Base-by-base conservation (phyloP, 495 filamentous ascomycete genomes). In the Penicillium nucicola region DNA sequence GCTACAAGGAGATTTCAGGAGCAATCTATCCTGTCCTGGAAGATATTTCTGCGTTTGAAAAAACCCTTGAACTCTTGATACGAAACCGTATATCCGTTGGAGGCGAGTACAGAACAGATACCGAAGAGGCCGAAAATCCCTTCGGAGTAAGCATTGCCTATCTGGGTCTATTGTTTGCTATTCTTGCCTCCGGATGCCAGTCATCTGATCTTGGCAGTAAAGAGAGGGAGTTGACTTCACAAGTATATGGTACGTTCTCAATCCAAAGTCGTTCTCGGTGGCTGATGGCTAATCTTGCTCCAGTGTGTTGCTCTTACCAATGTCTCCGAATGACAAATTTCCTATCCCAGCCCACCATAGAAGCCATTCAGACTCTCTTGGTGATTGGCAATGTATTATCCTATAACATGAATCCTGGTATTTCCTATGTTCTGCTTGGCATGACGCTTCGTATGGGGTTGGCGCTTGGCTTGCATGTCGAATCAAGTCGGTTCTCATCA, bases 1-100 rank as follows among this genome's bases (percentile, higher is more conserved):
- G 79, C 30, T 95, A 92, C 64, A 84, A 85, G 57, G 87, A 95
- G 56, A 88, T 88, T 4, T 80, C 88, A 1, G 86, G 89, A n/a
- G 85, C 88, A 4, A 87, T 92, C 44, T 95, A 89, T 73, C 86
- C 88, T 10, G 88, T 89, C 11, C 75, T 95, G 19, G 82, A 85
- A 45, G 86, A 92, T 58, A 77, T 89, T 19, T 77, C 79, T 37
- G 74, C 80, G 35, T 83, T 95, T 39, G 86, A 91, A 61, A 78
- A 80, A 14, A 82, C 79, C 34, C 72, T 92, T 6, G 78, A 85
- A 55, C 72, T 83, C 18, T 82, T 92, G 46, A 68, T 92, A 13
- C 80, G 81, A 52, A 85, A 83, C 52, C 71, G 88, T 42, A 76
- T 77, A 6, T 40, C 70, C 61, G 72, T 61, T 64, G 76, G 63